These are phyloP conservation scores for Phialocephala subalpina DNA, from an alignment of 2,329 filamentous ascomycete genomes.

Conservation along the genomic window DNA sequence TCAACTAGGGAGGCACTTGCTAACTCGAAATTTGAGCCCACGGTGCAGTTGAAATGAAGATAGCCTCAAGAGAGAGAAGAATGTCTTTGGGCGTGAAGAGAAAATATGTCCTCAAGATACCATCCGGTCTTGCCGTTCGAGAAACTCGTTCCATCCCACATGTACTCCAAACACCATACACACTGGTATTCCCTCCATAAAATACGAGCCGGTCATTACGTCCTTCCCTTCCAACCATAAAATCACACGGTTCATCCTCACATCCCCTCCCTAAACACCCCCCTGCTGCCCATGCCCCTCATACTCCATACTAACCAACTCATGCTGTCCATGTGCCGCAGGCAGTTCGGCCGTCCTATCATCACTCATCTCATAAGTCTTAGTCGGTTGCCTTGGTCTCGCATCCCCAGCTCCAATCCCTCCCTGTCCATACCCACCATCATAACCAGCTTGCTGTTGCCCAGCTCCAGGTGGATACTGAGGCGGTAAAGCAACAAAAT, in stretches of 20 bases:
- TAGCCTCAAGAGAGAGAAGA: no score
- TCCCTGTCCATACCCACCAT: background rate
- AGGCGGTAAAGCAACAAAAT: background rate
- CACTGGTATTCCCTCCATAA: background rate
- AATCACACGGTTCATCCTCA: background rate
- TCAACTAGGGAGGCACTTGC: no score
- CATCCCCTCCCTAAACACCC: background rate
- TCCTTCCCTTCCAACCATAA: background rate
- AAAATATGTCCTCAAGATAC: no score
- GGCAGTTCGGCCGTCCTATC: background rate
- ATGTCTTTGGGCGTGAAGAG: no score
- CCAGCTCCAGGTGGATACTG: no score
- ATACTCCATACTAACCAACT: background rate
- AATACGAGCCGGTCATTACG: background rate
- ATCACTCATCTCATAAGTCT: constrained; percentile 1
- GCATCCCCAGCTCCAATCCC: background rate
- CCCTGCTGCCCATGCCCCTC: background rate
- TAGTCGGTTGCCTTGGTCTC: background rate
- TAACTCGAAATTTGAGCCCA: no score
- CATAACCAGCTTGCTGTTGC: no score
- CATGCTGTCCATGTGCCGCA: background rate
- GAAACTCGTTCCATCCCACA: no score
- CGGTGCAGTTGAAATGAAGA: no score
- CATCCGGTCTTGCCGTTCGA: no score
- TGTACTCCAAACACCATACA: background rate